Percentiles rank a stretch among this genome's conserved stretches.
phyloP scores from a whole-genome alignment of 106 monocot species.

The Dendrobium officinale region DNA sequence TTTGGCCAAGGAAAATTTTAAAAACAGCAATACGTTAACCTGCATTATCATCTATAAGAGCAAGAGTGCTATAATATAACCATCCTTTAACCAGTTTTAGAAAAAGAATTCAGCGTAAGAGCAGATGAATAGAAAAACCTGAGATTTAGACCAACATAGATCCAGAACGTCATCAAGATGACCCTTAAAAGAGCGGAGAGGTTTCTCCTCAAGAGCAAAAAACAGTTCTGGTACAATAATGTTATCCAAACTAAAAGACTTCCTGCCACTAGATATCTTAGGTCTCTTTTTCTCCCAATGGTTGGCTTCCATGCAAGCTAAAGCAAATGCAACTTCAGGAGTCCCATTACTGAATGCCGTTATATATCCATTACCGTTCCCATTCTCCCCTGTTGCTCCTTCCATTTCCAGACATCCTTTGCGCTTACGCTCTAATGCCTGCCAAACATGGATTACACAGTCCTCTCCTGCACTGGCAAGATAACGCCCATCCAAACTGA shows the following conservation, averaged over 20 bases:
- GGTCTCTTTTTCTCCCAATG: slow-evolving; percentile 50
- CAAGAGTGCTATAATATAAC: too few species aligned
- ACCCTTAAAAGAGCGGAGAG: slow-evolving; percentile 62
- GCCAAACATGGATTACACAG: slow-evolving; percentile 59
- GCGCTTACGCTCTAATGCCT: slow-evolving; percentile 28
- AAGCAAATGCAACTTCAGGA: slow-evolving; percentile 27
- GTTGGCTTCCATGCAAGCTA: slow-evolving; percentile 39
- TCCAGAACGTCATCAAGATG: slow-evolving; percentile 74
- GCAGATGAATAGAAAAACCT: slow-evolving; percentile 28
- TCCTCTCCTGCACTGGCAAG: slow-evolving; percentile 66
- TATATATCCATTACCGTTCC: slow-evolving; percentile 17
- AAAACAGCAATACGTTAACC: too few species aligned
- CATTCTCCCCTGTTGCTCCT: slow-evolving; percentile 35
- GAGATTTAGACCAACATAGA: slow-evolving; percentile 89
- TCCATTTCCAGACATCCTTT: slow-evolving; percentile 28
- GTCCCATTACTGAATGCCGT: slow-evolving; percentile 29
- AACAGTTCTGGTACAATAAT: slow-evolving; percentile 54
- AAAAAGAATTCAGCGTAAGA: not conserved
- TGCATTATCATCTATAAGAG: too few species aligned
- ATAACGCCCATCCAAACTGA: slow-evolving; percentile 49
- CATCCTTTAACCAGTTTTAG: too few species aligned
- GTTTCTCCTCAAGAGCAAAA: slow-evolving; percentile 57
- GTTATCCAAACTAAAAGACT: slow-evolving; percentile 32
- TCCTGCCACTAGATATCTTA: slow-evolving; percentile 40
- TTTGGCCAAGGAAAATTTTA: too few species aligned